Evolutionary conservation across 116 monocot species (phyloP).

Genomic region (Cymodocea nodosa): DNA sequence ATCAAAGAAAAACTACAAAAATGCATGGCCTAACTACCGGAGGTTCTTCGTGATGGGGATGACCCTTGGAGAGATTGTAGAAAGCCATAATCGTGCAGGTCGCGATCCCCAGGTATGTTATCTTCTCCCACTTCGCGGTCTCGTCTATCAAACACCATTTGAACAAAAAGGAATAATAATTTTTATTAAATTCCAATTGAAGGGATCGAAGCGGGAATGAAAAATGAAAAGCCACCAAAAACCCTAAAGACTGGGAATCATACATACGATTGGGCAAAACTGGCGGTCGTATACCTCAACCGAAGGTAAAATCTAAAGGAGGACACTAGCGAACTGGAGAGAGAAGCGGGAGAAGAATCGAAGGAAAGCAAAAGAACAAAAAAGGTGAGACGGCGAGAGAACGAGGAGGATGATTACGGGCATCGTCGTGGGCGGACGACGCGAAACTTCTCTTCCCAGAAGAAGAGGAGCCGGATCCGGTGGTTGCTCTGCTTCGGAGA

Average conservation of each 20-base stretch:
- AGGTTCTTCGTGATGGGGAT: constrained; percentile 39
- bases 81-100: constrained; percentile 32
- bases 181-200: too few species aligned
- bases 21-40: constrained; percentile 21
- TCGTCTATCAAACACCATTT: constrained; percentile 31
- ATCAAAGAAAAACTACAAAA: not conserved
- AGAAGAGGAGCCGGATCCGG: too few species aligned
- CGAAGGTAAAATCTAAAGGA: too few species aligned
- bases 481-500: too few species aligned
- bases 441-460: constrained; percentile 13
- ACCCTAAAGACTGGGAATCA: not conserved
- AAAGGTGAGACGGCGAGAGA: not conserved
- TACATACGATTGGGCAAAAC: not conserved
- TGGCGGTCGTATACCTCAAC: too few species aligned
- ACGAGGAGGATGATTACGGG: constrained; percentile 1
- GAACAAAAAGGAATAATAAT: not conserved
- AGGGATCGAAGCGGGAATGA: not conserved
- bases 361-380: not conserved
- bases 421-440: constrained; percentile 14
- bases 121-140: constrained; percentile 89
- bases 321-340: too few species aligned
- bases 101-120: constrained; percentile 53
- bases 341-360: not conserved
- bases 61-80: constrained; percentile 61
- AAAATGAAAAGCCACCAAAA: not conserved